Evolutionary conservation across 768 basidiomycete genomes (phyloP).

Genomic region (Kwoniella botswanensis): DNA sequence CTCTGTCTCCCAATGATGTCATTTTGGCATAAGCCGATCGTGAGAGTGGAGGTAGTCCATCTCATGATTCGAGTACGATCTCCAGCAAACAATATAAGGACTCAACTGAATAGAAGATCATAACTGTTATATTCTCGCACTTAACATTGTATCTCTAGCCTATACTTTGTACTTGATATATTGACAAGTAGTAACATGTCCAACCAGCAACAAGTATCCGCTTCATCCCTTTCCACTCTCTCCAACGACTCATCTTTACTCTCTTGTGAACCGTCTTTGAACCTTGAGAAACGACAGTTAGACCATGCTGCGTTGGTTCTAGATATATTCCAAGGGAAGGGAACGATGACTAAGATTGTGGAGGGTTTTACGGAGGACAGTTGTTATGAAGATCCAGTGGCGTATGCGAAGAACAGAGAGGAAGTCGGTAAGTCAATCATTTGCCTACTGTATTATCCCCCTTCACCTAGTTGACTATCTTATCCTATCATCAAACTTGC

Average conservation of each 20-base stretch:
- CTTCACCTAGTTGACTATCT: too few relatives aligned
- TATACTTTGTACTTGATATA: too few relatives aligned
- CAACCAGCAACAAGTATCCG: constrained; percentile 5
- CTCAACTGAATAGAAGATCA: background rate
- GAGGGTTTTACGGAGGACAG: constrained; percentile 51
- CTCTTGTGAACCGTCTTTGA: constrained; percentile 31
- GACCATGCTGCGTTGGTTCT: constrained; percentile 49
- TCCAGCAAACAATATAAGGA: background rate
- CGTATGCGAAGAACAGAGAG: constrained; percentile 44
- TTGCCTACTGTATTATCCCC: too few relatives aligned
- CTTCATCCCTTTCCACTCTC: constrained; percentile 20
- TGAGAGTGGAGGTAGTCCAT: constrained; percentile 29
- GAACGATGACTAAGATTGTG: constrained; percentile 50
- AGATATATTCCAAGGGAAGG: constrained; percentile 55
- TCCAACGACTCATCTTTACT: constrained; percentile 37
- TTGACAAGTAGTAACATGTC: background rate
- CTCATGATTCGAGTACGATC: background rate
- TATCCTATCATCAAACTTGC: too few relatives aligned
- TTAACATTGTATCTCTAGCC: background rate
- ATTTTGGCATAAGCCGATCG: constrained; percentile 19
- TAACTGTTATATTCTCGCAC: background rate
- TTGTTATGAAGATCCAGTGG: constrained; percentile 55
- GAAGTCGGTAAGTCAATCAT: constrained; percentile 50
- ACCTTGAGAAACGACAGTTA: constrained; percentile 36
- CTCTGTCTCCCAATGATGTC: constrained; percentile 18